Percentiles rank a stretch among this genome's conserved stretches.
Conservation (phyloP, 352 stramenopile species). For the Pythium oligandrum region DNA sequence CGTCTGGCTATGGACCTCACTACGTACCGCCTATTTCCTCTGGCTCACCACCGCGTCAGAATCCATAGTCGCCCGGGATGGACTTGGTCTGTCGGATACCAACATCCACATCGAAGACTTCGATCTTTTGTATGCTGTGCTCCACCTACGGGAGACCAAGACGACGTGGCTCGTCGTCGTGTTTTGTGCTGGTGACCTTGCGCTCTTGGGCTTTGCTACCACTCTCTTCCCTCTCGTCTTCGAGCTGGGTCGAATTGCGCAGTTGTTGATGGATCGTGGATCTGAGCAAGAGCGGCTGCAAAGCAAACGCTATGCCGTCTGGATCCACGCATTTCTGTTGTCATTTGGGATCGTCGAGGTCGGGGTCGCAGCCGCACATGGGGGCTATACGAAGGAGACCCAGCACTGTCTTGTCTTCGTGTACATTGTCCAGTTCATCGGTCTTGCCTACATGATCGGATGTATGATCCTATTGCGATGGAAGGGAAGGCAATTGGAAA, state of each 20-base stretch:
- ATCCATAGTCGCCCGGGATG: neutral
- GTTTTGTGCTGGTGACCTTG: slow-evolving; percentile 38
- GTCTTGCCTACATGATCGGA: slow-evolving; percentile 37
- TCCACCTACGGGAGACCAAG: slow-evolving; percentile 22
- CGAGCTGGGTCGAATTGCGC: slow-evolving; percentile 46
- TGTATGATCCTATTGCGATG: slow-evolving; percentile 32
- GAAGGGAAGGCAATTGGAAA: slow-evolving; percentile 46
- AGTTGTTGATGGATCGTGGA: slow-evolving; percentile 54
- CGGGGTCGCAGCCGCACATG: slow-evolving; percentile 17
- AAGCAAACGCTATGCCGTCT: slow-evolving; percentile 32
- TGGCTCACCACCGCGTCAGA: slow-evolving; percentile 8
- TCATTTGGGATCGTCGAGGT: slow-evolving; percentile 26
- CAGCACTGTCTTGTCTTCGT: slow-evolving; percentile 32
- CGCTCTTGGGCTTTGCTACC: slow-evolving; percentile 45
- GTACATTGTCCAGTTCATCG: slow-evolving; percentile 42
- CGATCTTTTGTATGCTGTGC: slow-evolving; percentile 37
- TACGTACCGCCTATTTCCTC: slow-evolving; percentile 34
- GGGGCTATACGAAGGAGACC: slow-evolving; percentile 35
- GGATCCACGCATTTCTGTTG: slow-evolving; percentile 24
- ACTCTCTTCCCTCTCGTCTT: slow-evolving; percentile 47
- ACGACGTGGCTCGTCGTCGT: slow-evolving; percentile 19
- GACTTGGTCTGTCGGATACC: neutral
- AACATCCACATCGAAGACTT: slow-evolving; percentile 18
- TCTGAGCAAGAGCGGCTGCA: slow-evolving; percentile 27
- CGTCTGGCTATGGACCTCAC: slow-evolving; percentile 35